Evolutionary conservation across 2,329 filamentous ascomycete species (phyloP), one percentile per base, ranked within the genome.

Genomic region (Penicillium sp.): DNA sequence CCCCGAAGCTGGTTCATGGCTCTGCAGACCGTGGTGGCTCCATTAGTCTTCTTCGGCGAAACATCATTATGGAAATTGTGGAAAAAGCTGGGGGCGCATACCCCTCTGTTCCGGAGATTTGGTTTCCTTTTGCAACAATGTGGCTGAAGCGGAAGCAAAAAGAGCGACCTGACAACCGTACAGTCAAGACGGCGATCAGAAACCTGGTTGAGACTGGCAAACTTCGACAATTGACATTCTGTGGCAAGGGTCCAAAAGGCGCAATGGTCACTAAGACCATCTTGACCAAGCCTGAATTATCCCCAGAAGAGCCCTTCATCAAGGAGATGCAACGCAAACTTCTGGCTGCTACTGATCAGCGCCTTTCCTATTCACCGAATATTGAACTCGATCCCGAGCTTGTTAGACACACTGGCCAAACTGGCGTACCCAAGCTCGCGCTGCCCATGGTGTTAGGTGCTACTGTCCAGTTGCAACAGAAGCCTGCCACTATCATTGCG

Each of bases 11-110:
- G 54, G 38, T 42, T 46, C 62, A 49, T 45, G 37, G 54, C n/a
- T 14, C 46, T 14, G 55, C 58, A 7, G 76, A 65, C 54, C 72
- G 68, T 57, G 77, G 76, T 30, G 83, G 83, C 11, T 80, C 78
- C 2, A 71, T 83, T 42, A 74, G 74, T 25, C 69, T 79, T 49
- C 71, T 81, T 42, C 79, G 83, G 33, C 79, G 76, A 55, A 80
- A 80, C 19, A 82, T 87, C 33, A 75, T 88, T 3, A 72, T 85
- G 69, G 79, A 85, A 28, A 81, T 88, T 42, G 68, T 88, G 13
- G 75, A 83, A 48, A 78, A 80, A 52, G 83, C 82, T 57, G 79
- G 79, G 49, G 86, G 86, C 7, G 81, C 83, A 2, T 87, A 83
- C 56, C 84, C 85, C 2, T 79, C 82, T 40, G 80, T 83, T 26